phyloP scores from a whole-genome alignment of 2,329 filamentous ascomycete species.

The Alternaria sp. region DNA sequence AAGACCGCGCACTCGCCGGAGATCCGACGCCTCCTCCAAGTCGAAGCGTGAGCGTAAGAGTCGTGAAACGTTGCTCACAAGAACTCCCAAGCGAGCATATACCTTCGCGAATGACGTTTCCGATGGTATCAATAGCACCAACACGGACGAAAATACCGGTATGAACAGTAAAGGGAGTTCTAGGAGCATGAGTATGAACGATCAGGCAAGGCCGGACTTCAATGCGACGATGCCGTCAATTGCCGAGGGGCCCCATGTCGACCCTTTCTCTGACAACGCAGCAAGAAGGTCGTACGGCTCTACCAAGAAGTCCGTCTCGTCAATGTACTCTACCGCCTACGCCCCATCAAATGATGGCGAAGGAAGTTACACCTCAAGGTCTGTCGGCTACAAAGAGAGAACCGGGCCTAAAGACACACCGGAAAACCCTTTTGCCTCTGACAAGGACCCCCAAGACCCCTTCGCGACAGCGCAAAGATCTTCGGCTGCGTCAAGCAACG shows the following conservation, averaged over 20 bases:
- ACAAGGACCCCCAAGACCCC: neutral
- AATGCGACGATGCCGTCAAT: neutral
- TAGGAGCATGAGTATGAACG: neutral
- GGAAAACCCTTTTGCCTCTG: neutral
- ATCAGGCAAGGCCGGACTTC: neutral
- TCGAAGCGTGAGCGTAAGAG: neutral
- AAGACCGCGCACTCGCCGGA: neutral
- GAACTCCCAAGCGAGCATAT: neutral
- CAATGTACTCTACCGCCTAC: neutral
- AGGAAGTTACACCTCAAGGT: neutral
- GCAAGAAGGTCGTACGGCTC: neutral
- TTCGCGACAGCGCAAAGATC: neutral
- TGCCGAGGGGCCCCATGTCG: neutral
- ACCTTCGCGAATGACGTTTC: neutral
- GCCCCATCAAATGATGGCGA: neutral
- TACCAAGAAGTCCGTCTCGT: neutral
- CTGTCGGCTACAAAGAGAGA: neutral
- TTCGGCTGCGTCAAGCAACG: neutral
- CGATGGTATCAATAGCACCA: neutral
- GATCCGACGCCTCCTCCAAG: neutral
- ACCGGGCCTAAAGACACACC: neutral
- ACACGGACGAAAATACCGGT: neutral
- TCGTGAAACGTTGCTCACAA: neutral
- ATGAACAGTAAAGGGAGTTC: too few relatives aligned
- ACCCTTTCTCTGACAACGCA: neutral